A percentile compares a stretch with the other conserved stretches of the same genome.
These are phyloP conservation scores for Phoma sp. DNA, from an alignment of 2,329 filamentous ascomycete species.

Conservation along the genomic window DNA sequence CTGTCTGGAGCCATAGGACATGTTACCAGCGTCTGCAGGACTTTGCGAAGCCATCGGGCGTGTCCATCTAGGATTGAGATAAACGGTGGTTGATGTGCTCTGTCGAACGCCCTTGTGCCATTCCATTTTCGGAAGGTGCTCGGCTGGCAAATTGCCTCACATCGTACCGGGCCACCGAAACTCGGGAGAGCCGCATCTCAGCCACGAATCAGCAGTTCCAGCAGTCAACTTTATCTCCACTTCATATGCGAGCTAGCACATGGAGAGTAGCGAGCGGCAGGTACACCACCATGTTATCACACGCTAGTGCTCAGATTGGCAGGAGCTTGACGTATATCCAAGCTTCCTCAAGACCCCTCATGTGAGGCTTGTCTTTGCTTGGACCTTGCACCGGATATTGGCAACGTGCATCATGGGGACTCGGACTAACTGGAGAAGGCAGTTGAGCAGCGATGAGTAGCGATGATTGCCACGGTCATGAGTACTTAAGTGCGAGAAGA, in stretches of 20 bases:
- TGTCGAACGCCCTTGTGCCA: conserved; percentile 3
- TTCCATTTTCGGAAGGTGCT: conserved; percentile 15
- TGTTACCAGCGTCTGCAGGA: no score
- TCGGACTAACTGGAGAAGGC: conserved; percentile 13
- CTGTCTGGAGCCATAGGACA: no score
- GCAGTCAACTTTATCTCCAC: conserved; percentile 4
- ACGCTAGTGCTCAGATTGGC: conserved; percentile 5
- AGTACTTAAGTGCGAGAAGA: conserved; percentile 9
- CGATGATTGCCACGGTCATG: neutral
- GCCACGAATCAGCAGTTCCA: conserved; percentile 1
- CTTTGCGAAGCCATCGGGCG: no score
- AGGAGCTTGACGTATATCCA: conserved; percentile 14
- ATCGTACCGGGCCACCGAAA: neutral
- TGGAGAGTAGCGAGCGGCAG: conserved; percentile 2
- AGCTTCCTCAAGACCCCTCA: conserved; percentile 9
- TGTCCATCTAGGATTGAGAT: no score
- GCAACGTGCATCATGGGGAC: conserved; percentile 2
- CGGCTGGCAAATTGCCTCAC: conserved; percentile 13
- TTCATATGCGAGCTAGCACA: neutral
- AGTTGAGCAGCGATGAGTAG: conserved; percentile 12
- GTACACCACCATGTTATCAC: conserved; percentile 9
- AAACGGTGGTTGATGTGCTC: neutral
- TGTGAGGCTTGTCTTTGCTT: conserved; percentile 17
- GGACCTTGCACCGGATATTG: conserved; percentile 1
- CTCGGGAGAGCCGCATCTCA: neutral